Conservation (phyloP, 345 rosid species). For the Adansonia digitata region DNA sequence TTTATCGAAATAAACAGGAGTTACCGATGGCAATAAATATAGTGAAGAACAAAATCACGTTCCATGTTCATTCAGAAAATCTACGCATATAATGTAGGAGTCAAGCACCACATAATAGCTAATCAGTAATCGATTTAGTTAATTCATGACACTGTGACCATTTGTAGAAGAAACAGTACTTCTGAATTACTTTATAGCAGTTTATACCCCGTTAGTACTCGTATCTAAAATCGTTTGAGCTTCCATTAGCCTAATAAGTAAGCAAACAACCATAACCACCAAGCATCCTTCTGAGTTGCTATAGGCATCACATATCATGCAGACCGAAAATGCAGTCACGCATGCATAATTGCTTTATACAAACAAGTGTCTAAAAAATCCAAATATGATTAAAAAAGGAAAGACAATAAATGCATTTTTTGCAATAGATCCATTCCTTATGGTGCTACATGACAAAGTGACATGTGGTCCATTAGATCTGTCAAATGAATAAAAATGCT, state of each 20-base stretch:
- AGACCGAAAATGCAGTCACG: background rate
- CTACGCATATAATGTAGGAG: background rate
- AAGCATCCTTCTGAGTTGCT: background rate
- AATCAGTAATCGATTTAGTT: background rate
- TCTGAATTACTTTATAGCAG: background rate
- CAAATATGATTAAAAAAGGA: background rate
- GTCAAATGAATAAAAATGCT: background rate
- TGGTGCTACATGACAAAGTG: too few species aligned
- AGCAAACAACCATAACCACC: background rate
- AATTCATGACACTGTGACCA: background rate
- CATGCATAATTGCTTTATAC: background rate
- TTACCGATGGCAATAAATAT: background rate
- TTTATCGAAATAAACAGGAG: background rate
- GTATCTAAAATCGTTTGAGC: background rate
- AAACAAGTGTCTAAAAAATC: background rate
- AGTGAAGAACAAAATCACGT: background rate
- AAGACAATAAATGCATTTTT: background rate
- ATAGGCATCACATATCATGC: background rate
- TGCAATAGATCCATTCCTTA: background rate
- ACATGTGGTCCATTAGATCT: background rate
- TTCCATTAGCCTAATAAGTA: background rate
- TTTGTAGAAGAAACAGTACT: background rate
- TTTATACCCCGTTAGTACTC: background rate
- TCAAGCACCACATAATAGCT: background rate
- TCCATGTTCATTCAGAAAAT: background rate